phyloP scores from a whole-genome alignment of 2,329 filamentous ascomycete species.

The Trichoderma semiorbis region DNA sequence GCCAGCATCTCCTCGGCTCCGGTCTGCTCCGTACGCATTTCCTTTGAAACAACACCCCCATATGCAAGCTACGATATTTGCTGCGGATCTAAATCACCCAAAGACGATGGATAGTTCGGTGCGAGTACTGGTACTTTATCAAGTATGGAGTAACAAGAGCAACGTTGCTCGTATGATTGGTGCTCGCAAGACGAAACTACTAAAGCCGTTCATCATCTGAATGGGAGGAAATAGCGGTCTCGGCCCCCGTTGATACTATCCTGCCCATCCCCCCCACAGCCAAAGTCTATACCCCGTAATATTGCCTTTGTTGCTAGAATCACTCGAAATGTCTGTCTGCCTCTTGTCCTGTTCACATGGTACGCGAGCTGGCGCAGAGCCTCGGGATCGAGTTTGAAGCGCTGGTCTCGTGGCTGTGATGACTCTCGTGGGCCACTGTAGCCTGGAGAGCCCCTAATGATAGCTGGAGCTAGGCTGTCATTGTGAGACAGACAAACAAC shows the following conservation, averaged over 20 bases:
- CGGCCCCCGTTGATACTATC: not conserved
- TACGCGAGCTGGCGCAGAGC: not conserved
- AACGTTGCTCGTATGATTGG: not conserved
- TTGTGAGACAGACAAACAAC: not conserved
- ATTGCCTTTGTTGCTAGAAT: not conserved
- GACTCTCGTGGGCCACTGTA: not conserved
- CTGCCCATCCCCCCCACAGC: not conserved
- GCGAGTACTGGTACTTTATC: not conserved
- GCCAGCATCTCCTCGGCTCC: not conserved
- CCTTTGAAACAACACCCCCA: not conserved
- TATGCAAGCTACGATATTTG: not conserved
- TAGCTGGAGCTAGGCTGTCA: not conserved
- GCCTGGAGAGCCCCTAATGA: not conserved
- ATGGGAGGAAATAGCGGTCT: slow-evolving; percentile 9
- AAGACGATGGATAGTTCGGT: not conserved
- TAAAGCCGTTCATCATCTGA: not conserved
- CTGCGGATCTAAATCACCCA: not conserved
- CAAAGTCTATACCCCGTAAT: not conserved
- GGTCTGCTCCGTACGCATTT: not conserved
- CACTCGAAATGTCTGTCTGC: not conserved
- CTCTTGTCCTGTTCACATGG: not conserved
- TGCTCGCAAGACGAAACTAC: not conserved
- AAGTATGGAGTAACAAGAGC: not conserved
- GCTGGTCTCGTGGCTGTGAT: not conserved
- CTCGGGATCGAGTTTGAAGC: not conserved